These are phyloP conservation scores for Populus deltoides DNA, from an alignment of 345 rosid genomes.

Conservation along the genomic window DNA sequence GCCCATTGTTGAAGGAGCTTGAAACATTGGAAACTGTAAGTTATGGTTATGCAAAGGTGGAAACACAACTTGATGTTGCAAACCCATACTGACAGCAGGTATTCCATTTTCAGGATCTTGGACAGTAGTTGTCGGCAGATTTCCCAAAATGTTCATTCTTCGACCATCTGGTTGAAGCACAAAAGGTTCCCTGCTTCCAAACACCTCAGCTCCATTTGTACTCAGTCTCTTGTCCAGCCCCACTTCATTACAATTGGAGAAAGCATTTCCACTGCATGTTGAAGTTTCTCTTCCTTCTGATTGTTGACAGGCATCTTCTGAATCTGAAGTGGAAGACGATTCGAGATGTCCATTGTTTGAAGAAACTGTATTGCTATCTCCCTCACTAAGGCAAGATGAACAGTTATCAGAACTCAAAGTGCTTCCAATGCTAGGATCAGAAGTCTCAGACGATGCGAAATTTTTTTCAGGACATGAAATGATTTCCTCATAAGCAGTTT, in stretches of 20 bases:
- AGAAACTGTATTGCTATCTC: slow-evolving; percentile 69
- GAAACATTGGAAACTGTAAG: slow-evolving; percentile 54
- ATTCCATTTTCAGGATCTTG: slow-evolving; percentile 41
- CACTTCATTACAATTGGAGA: slow-evolving; percentile 39
- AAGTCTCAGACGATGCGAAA: slow-evolving; percentile 21
- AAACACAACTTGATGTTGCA: slow-evolving; percentile 48
- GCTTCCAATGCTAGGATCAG: slow-evolving; percentile 46
- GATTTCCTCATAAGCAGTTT: slow-evolving; percentile 37
- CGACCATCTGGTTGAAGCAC: slow-evolving; percentile 32
- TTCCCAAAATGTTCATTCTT: slow-evolving; percentile 33
- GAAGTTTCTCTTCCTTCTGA: slow-evolving; percentile 56
- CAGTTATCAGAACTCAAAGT: slow-evolving; percentile 78
- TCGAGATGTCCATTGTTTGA: slow-evolving; percentile 62
- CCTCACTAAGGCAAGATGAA: slow-evolving; percentile 86
- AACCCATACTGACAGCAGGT: slow-evolving; percentile 31
- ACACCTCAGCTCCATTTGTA: slow-evolving; percentile 30
- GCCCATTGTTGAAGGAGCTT: slow-evolving; percentile 63
- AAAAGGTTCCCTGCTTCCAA: slow-evolving; percentile 27
- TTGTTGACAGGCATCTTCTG: slow-evolving; percentile 69
- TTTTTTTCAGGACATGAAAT: slow-evolving; percentile 30
- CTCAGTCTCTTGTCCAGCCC: slow-evolving; percentile 31
- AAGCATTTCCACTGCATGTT: slow-evolving; percentile 34
- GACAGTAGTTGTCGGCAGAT: slow-evolving; percentile 28
- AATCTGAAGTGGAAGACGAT: slow-evolving; percentile 81
- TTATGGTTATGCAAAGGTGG: slow-evolving; percentile 56